phyloP scores from a whole-genome alignment of 805 yeast genomes.

The Candida andamanensis region DNA sequence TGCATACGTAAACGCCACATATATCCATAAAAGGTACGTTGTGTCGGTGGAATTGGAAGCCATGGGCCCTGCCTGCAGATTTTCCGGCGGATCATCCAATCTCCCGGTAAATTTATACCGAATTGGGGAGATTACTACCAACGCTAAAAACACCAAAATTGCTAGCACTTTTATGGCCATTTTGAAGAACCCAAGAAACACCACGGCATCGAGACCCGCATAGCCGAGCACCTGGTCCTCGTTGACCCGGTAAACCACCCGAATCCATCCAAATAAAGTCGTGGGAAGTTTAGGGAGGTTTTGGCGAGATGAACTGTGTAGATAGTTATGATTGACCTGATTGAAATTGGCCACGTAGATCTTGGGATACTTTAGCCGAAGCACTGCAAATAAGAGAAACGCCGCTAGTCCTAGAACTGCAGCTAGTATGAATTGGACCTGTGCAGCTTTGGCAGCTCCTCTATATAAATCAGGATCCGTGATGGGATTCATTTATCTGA shows the following conservation, averaged over 20 bases:
- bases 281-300: constrained; percentile 57
- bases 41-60: constrained; percentile 16
- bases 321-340: constrained; percentile 37
- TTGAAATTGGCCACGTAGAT: constrained; percentile 77
- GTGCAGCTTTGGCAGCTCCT: constrained; percentile 50
- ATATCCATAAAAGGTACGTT: constrained; percentile 68
- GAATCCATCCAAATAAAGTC: constrained; percentile 78
- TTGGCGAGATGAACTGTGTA: constrained; percentile 40
- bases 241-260: constrained; percentile 53
- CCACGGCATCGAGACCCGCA: constrained; percentile 94
- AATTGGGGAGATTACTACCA: constrained; percentile 76
- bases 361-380: constrained; percentile 72
- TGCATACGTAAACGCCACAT: constrained; percentile 79
- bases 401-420: constrained; percentile 62
- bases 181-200: constrained; percentile 83
- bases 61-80: constrained; percentile 19
- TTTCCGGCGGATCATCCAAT: no score
- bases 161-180: constrained; percentile 72
- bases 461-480: constrained; percentile 13
- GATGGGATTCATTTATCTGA: constrained; percentile 4
- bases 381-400: constrained; percentile 60
- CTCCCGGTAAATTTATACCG: constrained; percentile 78
- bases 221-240: constrained; percentile 79
- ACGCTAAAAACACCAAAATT: constrained; percentile 63
- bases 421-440: constrained; percentile 75